These are phyloP conservation scores for Mycena leptocephala DNA, from an alignment of 768 basidiomycete species.

Conservation along the genomic window DNA sequence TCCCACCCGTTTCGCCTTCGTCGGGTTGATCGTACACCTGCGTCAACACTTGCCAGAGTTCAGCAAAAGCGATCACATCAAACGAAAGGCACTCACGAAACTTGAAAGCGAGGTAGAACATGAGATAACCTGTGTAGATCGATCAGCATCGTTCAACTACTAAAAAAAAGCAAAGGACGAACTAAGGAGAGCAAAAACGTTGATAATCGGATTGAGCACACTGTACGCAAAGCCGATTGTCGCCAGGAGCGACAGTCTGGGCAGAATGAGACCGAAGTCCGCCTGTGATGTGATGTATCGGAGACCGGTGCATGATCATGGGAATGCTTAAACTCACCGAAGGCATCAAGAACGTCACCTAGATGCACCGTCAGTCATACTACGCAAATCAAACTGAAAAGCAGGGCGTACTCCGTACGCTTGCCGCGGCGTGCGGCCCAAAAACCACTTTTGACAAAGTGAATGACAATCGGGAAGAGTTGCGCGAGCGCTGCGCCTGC, in stretches of 20 bases:
- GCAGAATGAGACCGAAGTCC: constrained; percentile 66
- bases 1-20: constrained; percentile 63
- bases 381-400: constrained; percentile 17
- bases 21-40: constrained; percentile 71
- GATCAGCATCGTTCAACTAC: neutral
- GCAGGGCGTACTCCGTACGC: constrained; percentile 57
- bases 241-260: constrained; percentile 67
- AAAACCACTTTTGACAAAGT: constrained; percentile 77
- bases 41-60: constrained; percentile 55
- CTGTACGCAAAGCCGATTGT: constrained; percentile 72
- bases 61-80: neutral
- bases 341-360: constrained; percentile 72
- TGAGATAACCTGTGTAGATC: constrained; percentile 56
- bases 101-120: constrained; percentile 76
- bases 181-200: constrained; percentile 75
- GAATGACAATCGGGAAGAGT: constrained; percentile 66
- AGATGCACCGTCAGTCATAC: neutral
- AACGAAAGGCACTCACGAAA: constrained; percentile 56
- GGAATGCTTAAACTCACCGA: constrained; percentile 48
- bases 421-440: constrained; percentile 79
- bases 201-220: constrained; percentile 78
- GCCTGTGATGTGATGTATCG: constrained; percentile 51
- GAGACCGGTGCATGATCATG: neutral
- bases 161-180: constrained; percentile 18
- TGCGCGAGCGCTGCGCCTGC: constrained; percentile 71